Conservation (phyloP, 176 grass and related monocot species). For the Aegilops tauschii region DNA sequence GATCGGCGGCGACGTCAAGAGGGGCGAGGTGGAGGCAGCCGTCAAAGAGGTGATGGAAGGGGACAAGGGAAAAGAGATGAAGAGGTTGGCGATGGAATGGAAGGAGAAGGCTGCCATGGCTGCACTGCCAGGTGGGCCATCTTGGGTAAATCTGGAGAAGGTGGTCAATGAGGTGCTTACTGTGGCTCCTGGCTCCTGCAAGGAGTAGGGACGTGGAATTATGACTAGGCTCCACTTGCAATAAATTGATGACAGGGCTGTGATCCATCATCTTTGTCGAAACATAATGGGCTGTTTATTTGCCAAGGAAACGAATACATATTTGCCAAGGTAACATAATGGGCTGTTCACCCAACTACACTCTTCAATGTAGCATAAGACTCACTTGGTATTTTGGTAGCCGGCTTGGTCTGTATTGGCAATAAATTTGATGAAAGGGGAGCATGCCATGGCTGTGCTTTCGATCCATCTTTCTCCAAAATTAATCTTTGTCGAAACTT, state of each 20-base stretch:
- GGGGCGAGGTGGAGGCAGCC: background rate
- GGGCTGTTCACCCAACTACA: no score
- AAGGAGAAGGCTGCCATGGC: conserved; percentile 4
- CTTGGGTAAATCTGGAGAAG: conserved; percentile 14
- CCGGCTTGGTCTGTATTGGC: no score
- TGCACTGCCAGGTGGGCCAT: background rate
- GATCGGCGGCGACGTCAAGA: background rate
- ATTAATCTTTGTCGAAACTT: background rate
- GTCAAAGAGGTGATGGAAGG: conserved; percentile 19
- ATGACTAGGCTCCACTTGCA: background rate
- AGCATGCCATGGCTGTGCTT: background rate
- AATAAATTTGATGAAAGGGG: background rate
- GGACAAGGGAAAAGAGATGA: background rate
- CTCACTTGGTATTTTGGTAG: no score
- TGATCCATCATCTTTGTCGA: no score
- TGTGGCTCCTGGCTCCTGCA: no score
- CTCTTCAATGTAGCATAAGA: no score
- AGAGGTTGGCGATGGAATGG: background rate
- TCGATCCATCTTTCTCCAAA: no score
- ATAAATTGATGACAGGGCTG: background rate
- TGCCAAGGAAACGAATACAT: no score
- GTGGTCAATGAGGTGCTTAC: background rate
- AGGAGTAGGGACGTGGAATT: no score
- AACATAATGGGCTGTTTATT: no score
- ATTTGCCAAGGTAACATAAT: no score